A percentile compares a stretch with the other conserved stretches of the same genome.
Evolutionary conservation across 441 rosid genomes (phyloP).

Genomic region (Erodium chrysanthum): DNA sequence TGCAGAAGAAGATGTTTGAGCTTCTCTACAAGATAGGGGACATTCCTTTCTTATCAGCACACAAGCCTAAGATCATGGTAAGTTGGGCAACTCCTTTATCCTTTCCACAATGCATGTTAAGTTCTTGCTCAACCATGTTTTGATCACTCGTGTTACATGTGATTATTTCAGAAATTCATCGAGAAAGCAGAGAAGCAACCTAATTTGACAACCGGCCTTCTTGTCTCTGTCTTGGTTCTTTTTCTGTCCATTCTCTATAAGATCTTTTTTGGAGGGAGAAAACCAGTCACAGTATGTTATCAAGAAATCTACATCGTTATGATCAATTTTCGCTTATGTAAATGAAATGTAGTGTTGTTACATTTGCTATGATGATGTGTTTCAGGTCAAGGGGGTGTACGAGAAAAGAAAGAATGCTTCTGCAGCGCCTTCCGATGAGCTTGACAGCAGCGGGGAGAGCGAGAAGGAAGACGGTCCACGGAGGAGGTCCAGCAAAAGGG

Average conservation of each 20-base stretch:
- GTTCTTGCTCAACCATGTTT: background rate
- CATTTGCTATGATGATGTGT: background rate
- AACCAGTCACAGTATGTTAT: constrained; percentile 27
- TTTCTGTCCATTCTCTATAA: constrained; percentile 40
- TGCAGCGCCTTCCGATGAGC: constrained; percentile 30
- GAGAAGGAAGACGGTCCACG: constrained; percentile 46
- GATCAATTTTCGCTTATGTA: background rate
- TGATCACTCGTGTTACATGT: background rate
- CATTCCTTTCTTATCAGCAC: constrained; percentile 11
- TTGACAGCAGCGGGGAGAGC: constrained; percentile 27
- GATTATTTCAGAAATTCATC: constrained; percentile 46
- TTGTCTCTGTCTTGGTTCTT: constrained; percentile 45
- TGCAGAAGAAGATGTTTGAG: constrained; percentile 23
- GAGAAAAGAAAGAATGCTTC: constrained; percentile 31
- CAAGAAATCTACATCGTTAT: background rate
- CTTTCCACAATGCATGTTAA: background rate
- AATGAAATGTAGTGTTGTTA: background rate
- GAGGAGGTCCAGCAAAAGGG: constrained; percentile 54
- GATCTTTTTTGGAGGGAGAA: constrained; percentile 69
- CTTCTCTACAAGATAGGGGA: constrained; percentile 24
- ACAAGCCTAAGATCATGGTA: constrained; percentile 23
- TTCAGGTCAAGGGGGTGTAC: constrained; percentile 30
- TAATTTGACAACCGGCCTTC: constrained; percentile 56
- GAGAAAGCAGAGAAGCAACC: constrained; percentile 90
- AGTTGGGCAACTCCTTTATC: constrained; percentile 1